phyloP scores from a whole-genome alignment of 2,329 filamentous ascomycete genomes.

The Fusarium sp. region DNA sequence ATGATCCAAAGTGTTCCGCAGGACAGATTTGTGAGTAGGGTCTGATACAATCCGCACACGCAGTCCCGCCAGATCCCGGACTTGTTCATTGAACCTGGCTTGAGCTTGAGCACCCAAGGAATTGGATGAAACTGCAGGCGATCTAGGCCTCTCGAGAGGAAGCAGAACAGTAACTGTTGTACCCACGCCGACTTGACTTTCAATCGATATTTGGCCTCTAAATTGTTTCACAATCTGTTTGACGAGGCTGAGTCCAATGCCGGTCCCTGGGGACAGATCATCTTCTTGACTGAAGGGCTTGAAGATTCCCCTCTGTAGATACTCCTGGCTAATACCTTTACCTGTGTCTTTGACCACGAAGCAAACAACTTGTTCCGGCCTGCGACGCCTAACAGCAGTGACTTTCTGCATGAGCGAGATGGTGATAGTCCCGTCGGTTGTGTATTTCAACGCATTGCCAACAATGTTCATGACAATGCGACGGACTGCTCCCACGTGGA shows the following conservation, averaged over 20 bases:
- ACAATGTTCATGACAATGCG: slow-evolving; percentile 72
- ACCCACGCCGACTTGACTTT: not conserved
- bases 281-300: slow-evolving; percentile 1
- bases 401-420: not conserved
- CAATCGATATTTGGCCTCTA: not conserved
- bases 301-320: not conserved
- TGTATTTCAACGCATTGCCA: slow-evolving; percentile 72
- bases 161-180: not conserved
- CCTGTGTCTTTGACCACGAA: not conserved
- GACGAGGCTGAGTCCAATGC: not conserved
- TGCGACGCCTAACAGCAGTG: not conserved
- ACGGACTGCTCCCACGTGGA: slow-evolving; percentile 61
- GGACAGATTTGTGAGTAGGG: not conserved
- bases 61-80: not conserved
- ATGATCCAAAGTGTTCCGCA: not conserved
- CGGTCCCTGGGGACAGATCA: not conserved
- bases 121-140: not conserved
- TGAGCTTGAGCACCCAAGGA: not conserved
- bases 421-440: fast-evolving
- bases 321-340: not conserved
- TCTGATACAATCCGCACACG: not conserved
- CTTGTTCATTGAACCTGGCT: not conserved
- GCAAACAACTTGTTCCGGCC: not conserved
- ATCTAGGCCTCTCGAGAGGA: not conserved
- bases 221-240: not conserved